These are phyloP conservation scores for Pseudocercospora eumusae DNA, from an alignment of 2,329 filamentous ascomycete species.

Conservation along the genomic window DNA sequence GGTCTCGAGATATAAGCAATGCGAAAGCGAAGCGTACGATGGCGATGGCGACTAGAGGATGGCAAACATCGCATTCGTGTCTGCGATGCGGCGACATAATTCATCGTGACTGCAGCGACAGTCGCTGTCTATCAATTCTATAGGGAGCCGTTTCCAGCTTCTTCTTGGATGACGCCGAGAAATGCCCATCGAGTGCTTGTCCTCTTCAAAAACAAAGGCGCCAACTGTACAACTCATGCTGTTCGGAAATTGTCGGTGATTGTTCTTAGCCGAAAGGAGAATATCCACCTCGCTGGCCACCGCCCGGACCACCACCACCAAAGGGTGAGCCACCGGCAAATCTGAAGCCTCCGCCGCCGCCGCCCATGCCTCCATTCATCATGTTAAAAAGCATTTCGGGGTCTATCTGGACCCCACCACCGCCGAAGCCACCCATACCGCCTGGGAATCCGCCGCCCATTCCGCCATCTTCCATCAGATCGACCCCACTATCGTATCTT, in stretches of 20 bases:
- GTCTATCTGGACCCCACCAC: constrained; percentile 60
- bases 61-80: neutral
- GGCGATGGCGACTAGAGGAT: neutral
- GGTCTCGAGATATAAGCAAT: neutral
- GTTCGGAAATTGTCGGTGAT: neutral
- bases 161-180: neutral
- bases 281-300: constrained; percentile 21
- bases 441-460: constrained; percentile 50
- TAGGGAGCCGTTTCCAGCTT: neutral
- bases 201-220: neutral
- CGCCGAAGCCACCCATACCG: constrained; percentile 44
- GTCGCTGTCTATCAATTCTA: neutral
- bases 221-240: constrained; percentile 1
- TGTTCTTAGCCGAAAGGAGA: constrained; percentile 24
- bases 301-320: constrained; percentile 21
- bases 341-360: constrained; percentile 50
- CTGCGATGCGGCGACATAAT: neutral
- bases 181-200: neutral
- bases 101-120: neutral
- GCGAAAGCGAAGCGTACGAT: neutral
- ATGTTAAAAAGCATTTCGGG: constrained; percentile 80
- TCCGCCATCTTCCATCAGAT: constrained; percentile 67
- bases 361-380: constrained; percentile 59
- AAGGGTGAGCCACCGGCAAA: constrained; percentile 29
- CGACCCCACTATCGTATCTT: constrained; percentile 87